These are phyloP conservation scores for Celoporthe dispersa DNA, from an alignment of 2,329 filamentous ascomycete species.

Conservation along the genomic window DNA sequence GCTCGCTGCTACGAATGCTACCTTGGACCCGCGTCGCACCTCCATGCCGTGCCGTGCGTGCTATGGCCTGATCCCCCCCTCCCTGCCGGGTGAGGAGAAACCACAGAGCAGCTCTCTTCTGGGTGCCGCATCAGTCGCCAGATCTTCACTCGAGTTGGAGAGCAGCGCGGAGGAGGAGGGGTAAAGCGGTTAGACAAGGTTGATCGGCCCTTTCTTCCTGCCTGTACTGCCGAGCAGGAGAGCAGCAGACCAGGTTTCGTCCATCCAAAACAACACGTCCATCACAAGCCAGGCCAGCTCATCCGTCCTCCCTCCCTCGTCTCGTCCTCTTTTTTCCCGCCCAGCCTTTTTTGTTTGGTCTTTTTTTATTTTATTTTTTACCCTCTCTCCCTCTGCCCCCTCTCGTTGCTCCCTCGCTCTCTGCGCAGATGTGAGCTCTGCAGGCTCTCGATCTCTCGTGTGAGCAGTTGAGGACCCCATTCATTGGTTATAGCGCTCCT, in stretches of 20 bases:
- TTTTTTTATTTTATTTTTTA: no score
- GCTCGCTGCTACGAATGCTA: conserved; percentile 11
- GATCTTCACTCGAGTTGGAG: not conserved
- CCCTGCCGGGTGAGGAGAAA: not conserved
- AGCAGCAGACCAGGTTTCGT: not conserved
- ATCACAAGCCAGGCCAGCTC: conserved; percentile 12
- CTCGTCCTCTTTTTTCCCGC: conserved; percentile 8
- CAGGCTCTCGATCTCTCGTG: conserved; percentile 6
- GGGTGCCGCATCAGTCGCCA: conserved; percentile 17
- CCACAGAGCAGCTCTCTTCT: not conserved
- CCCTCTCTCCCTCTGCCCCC: not conserved
- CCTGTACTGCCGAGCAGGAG: conserved; percentile 16
- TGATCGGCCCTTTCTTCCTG: conserved; percentile 26
- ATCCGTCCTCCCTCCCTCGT: conserved; percentile 2
- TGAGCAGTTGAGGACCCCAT: not conserved
- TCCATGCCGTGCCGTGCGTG: conserved; percentile 16
- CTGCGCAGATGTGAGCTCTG: conserved; percentile 15
- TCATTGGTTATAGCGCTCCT: not conserved
- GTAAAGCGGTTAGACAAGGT: conserved; percentile 7
- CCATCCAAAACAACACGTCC: conserved; percentile 5
- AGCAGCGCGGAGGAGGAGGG: not conserved
- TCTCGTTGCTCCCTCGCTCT: not conserved
- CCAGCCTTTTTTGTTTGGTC: no score
- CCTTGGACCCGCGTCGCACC: not conserved
- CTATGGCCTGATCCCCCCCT: conserved; percentile 13